Percentiles rank a stretch among this genome's conserved stretches.
Evolutionary conservation across 2,329 filamentous ascomycete genomes (phyloP).

Genomic region (Cyphellophora europaea): DNA sequence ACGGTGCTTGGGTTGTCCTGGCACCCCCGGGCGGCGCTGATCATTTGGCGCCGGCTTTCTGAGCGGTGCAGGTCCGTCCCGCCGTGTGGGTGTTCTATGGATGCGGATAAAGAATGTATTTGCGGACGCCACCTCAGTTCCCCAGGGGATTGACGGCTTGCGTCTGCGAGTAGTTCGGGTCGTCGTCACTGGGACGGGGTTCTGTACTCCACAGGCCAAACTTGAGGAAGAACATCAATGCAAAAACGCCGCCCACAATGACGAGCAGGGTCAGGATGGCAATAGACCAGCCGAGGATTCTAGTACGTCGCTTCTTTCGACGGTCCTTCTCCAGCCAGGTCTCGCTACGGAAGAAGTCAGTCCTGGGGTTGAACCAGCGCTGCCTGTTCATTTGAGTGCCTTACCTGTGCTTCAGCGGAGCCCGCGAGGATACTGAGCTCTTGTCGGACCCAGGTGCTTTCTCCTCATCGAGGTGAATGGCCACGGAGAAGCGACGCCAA

Average conservation of each 20-base stretch:
- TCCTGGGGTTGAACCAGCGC: background rate
- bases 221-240: conserved; percentile 12
- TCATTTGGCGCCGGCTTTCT: no score
- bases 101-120: no score
- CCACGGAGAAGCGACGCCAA: conserved; percentile 51
- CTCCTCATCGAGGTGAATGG: conserved; percentile 48
- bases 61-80: no score
- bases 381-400: no score
- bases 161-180: background rate
- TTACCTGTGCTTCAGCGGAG: conserved; percentile 17
- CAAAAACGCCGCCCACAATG: conserved; percentile 10
- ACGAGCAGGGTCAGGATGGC: conserved; percentile 8
- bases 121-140: no score
- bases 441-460: conserved; percentile 11
- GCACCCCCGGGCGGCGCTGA: no score
- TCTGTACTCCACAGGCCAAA: conserved; percentile 5
- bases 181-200: background rate
- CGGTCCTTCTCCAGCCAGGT: conserved; percentile 45
- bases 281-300: conserved; percentile 32
- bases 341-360: conserved; percentile 27
- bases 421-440: background rate
- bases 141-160: background rate
- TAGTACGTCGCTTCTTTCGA: conserved; percentile 38
- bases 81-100: no score
- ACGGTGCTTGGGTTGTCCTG: no score